Base-by-base conservation (phyloP, 306 rosid species). In the Quercus bicolor region DNA sequence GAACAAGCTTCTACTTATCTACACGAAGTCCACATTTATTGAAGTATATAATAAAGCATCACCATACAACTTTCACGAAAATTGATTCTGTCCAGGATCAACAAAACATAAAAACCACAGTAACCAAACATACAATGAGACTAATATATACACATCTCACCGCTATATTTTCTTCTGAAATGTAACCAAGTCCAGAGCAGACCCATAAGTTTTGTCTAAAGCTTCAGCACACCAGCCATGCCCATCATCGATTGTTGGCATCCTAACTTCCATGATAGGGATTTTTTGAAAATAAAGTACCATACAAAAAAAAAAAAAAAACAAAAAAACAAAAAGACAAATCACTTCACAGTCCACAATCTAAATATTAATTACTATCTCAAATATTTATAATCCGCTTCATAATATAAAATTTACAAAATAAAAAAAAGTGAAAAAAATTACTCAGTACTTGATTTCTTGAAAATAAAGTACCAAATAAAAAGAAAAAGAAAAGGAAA, bases 221-320 rank as follows among this genome's bases (percentile, higher is more conserved):
- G 96, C 94, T 86, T 88, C 90, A 8, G 89, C 94, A 16, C 97
- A 88, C 98, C 97, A 91, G 75, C 97, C 94, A 29, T 92, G 96
- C 9, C 96, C 96, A 34, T 95, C 93, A 55, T 88, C 92, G 5
- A 95, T 85, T 0, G 88, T 90, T 6, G 97, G 98, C 97, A 92
- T 92, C 84, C 91, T 91, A 33, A 92, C 96, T 75, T 91, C 91
- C 94, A 95, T 83, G 70, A 85, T 84, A 26, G 94, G 92, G 68
- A 71, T 73, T 2, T 7, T 8, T 37, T 37, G 10, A 37, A 37
- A 7, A 37, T 37, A 37, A 37, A 37, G 43, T 37, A 37, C 10
- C 10, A 37, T 37, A 37, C 0, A 7, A 37, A 37, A 37, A 37
- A 0, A 37, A 34, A 0, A 33, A 33, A 0, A 21, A 21, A 21